Evolutionary conservation across 1,284 basidiomycete genomes (phyloP).

Genomic region (Pseudozyma sp.): DNA sequence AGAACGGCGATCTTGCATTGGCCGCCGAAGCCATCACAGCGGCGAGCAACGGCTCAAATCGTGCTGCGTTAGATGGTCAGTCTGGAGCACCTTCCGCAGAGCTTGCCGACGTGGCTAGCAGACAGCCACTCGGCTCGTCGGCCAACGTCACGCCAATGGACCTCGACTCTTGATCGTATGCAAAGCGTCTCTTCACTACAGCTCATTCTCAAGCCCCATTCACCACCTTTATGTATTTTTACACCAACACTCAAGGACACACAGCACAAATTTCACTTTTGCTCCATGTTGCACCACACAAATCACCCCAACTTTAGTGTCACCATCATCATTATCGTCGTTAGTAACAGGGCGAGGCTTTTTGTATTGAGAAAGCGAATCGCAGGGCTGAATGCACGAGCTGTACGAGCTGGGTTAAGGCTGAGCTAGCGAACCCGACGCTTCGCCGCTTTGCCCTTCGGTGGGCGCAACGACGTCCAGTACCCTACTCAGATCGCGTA

Average conservation of each 20-base stretch:
- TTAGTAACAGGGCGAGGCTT: background rate
- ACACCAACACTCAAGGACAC: constrained; percentile 12
- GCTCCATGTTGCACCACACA: constrained; percentile 20
- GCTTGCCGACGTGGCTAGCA: constrained; percentile 2
- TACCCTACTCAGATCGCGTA: constrained; percentile 19
- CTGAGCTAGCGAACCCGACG: constrained; percentile 1
- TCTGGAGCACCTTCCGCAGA: too few relatives aligned
- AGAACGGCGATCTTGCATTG: background rate
- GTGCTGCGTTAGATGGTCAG: background rate
- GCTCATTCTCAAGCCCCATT: background rate
- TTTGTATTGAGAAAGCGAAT: too few relatives aligned
- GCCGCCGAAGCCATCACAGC: background rate
- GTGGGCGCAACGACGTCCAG: constrained; percentile 12
- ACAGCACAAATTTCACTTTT: background rate
- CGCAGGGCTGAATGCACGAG: background rate
- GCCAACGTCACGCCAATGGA: constrained; percentile 21
- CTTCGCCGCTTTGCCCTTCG: background rate
- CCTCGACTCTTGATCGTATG: constrained; percentile 12
- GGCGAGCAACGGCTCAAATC: constrained; percentile 7
- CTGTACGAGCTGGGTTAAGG: background rate
- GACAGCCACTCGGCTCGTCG: background rate
- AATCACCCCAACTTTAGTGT: background rate
- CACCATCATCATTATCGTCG: background rate
- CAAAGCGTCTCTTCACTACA: background rate
- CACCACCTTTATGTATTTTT: constrained; percentile 24